Evolutionary conservation across 2,329 filamentous ascomycete genomes (phyloP).

Genomic region (Dendrostoma leiphaemia): DNA sequence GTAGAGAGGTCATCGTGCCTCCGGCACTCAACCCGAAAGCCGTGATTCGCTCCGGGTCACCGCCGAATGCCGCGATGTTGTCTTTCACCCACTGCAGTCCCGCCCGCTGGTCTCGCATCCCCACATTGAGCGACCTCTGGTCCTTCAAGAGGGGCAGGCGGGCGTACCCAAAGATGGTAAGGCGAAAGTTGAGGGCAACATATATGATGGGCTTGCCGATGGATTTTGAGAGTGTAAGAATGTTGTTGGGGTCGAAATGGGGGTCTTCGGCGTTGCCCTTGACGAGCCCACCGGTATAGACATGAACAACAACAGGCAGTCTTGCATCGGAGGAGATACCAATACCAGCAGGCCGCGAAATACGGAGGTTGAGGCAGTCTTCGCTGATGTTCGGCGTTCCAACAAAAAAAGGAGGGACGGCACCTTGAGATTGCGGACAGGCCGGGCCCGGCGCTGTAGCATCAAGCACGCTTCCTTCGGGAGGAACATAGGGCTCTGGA

Average conservation of each 20-base stretch:
- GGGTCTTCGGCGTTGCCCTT: constrained; percentile 26
- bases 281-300: constrained; percentile 26
- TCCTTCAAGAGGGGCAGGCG: constrained; percentile 24
- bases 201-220: constrained; percentile 25
- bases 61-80: constrained; percentile 27
- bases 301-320: constrained; percentile 27
- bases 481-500: constrained; percentile 24
- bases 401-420: constrained; percentile 25
- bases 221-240: constrained; percentile 19
- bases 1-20: constrained; percentile 25
- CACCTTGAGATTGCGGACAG: constrained; percentile 26
- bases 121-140: constrained; percentile 26
- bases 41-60: constrained; percentile 25
- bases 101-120: constrained; percentile 26
- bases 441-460: constrained; percentile 25
- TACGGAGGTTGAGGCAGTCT: constrained; percentile 27
- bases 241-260: constrained; percentile 24
- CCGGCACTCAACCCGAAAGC: constrained; percentile 23
- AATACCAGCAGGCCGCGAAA: constrained; percentile 24
- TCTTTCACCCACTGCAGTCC: constrained; percentile 28
- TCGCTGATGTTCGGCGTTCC: constrained; percentile 25
- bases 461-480: constrained; percentile 22
- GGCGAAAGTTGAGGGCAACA: constrained; percentile 24
- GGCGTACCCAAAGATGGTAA: constrained; percentile 32
- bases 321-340: constrained; percentile 16